Percentiles rank a stretch among this genome's conserved stretches.
These are phyloP conservation scores for Spergularia bocconei DNA, from an alignment of 148 eudicot species.

Conservation along the genomic window DNA sequence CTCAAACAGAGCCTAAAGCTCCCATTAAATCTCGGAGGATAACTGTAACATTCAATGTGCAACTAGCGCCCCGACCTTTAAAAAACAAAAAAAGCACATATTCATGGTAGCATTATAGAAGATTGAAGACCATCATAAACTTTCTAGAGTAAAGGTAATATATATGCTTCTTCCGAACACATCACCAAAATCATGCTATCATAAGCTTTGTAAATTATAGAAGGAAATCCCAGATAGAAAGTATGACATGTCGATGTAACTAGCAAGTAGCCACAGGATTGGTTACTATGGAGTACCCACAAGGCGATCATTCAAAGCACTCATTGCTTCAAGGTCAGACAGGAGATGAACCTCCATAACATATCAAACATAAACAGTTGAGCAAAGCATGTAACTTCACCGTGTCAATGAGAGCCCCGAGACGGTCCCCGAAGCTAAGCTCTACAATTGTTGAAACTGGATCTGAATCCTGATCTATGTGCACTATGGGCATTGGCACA, in stretches of 20 bases:
- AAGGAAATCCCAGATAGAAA: neutral
- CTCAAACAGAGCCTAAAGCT: too few relatives aligned
- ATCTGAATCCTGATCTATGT: slow-evolving; percentile 82
- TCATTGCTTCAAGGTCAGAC: slow-evolving; percentile 1
- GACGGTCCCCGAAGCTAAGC: slow-evolving; percentile 97
- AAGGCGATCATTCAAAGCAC: neutral
- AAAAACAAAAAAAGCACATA: too few relatives aligned
- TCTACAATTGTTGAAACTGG: slow-evolving; percentile 79
- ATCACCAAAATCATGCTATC: neutral
- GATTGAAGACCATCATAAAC: neutral
- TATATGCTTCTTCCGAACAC: too few relatives aligned
- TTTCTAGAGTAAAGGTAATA: neutral
- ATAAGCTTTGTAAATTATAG: neutral
- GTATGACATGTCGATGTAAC: neutral
- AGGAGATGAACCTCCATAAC: neutral
- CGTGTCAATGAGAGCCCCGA: slow-evolving; percentile 95
- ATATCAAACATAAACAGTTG: slow-evolving; percentile 12
- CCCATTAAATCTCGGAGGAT: too few relatives aligned
- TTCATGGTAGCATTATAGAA: too few relatives aligned
- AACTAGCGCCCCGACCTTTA: too few relatives aligned
- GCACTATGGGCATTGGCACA: slow-evolving; percentile 81
- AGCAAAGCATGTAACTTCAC: slow-evolving; percentile 37
- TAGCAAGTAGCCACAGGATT: neutral
- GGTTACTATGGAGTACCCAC: neutral
- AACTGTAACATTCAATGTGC: neutral